Base-by-base conservation (phyloP, 1,139 yeast genomes). In the Scheffersomyces stambukii region DNA sequence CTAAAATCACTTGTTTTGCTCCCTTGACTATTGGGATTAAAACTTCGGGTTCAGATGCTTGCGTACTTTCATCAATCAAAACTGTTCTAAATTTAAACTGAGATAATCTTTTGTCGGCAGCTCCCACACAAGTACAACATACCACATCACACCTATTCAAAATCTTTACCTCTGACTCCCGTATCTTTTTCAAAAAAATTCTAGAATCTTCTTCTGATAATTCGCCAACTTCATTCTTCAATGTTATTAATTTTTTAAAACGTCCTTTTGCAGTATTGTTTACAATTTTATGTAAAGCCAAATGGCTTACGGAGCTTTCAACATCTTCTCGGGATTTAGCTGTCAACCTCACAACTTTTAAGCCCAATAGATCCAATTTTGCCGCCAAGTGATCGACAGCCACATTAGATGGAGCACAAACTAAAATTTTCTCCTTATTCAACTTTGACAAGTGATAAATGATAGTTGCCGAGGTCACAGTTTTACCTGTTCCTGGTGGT, bases 401-500 rank as follows among this genome's bases (percentile, higher is more conserved):
- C 31, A 89, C 91, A 56, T 89, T 89, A 13, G 96, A 86, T 10
- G 96, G 96, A 2, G 96, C 96, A 65, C 96, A 86, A 3, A 88
- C 96, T 28, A 89, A 64, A 6, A 88, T 77, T 35, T 69, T 67
- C 24, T 72, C 70, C 33, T 72, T 49, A 42, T 75, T 75, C 38
- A 79, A 50, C 34, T 74, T 73, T 3, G 77, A 68, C 37, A 88
- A 60, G 46, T 86, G 95, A 46, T 83, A 82, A 16, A 88, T 75
- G 40, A 89, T 84, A 0, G 95, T 81, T 3, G 96, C 93, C 0
- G 96, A 85, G 0, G 95, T 88, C 9, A 86, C 95, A 1, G 97
- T 89, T 52, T 89, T 89, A 51, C 97, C 97, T 0, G 97, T 89
- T 37, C 95, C 95, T 2, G 97, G 97, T n/a, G 97, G 97, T 12